Evolutionary conservation across 106 monocot genomes (phyloP).

Genomic region (Apostasia ramifera): DNA sequence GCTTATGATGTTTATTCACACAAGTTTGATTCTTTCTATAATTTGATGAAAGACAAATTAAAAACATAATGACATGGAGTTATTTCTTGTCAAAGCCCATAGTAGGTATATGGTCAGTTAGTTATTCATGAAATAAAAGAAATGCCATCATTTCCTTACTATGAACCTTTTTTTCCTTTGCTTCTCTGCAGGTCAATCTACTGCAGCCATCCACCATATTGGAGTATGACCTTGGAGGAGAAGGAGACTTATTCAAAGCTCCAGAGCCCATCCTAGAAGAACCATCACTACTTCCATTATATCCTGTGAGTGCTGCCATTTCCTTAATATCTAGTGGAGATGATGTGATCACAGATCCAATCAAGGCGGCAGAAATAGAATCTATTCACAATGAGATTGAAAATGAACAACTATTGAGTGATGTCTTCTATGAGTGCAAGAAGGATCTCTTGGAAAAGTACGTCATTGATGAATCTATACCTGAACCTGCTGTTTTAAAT

Average conservation of each 20-base stretch:
- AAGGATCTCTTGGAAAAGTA: conserved; percentile 38
- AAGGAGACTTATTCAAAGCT: conserved; percentile 76
- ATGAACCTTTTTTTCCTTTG: background rate
- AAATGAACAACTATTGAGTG: conserved; percentile 13
- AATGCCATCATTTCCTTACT: no score
- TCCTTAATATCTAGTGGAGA: conserved; percentile 32
- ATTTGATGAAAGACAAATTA: no score
- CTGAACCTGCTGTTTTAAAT: conserved; percentile 21
- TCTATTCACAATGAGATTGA: conserved; percentile 20
- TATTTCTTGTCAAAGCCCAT: no score
- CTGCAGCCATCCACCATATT: conserved; percentile 23
- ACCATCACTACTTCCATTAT: conserved; percentile 9
- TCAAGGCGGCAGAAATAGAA: conserved; percentile 20
- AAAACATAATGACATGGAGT: no score
- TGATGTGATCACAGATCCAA: conserved; percentile 21
- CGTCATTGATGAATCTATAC: conserved; percentile 14
- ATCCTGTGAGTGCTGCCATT: conserved; percentile 33
- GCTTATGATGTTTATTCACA: no score
- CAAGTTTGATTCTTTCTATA: no score
- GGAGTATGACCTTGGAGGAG: conserved; percentile 58
- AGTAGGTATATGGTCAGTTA: no score
- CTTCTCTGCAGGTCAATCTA: conserved; percentile 20
- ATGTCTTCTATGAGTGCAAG: conserved; percentile 55
- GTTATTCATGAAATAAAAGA: no score
- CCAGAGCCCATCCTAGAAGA: conserved; percentile 62